These are phyloP conservation scores for Gyromitra esculenta DNA, from an alignment of 2,329 filamentous ascomycete genomes.

Conservation along the genomic window DNA sequence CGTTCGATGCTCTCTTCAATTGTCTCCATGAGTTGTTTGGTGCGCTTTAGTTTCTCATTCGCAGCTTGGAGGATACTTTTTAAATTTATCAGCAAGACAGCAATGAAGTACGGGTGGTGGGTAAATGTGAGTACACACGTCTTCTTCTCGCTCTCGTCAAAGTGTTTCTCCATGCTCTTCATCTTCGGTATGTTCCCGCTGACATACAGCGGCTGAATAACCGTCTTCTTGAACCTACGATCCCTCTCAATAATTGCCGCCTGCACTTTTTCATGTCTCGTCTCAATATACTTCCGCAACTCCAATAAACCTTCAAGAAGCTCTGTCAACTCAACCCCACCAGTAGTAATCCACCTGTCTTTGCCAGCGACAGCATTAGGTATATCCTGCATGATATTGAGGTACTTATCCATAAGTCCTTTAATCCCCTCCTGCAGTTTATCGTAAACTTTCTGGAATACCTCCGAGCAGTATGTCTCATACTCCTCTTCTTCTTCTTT, in stretches of 20 bases:
- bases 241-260: conserved; percentile 56
- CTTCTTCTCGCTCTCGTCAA: conserved; percentile 58
- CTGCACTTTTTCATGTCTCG: conserved; percentile 57
- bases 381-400: conserved; percentile 50
- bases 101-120: neutral
- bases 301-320: conserved; percentile 55
- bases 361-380: conserved; percentile 48
- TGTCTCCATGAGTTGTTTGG: conserved; percentile 39
- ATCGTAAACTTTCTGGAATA: conserved; percentile 57
- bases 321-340: conserved; percentile 54
- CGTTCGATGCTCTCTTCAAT: conserved; percentile 50
- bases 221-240: conserved; percentile 56
- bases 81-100: neutral
- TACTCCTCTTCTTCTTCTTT: conserved; percentile 58
- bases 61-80: conserved; percentile 45
- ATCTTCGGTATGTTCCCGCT: conserved; percentile 57
- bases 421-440: conserved; percentile 57
- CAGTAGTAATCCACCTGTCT: conserved; percentile 49
- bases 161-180: conserved; percentile 58
- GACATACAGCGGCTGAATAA: conserved; percentile 56
- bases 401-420: conserved; percentile 57
- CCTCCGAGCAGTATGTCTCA: conserved; percentile 57
- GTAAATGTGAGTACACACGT: conserved; percentile 34
- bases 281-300: conserved; percentile 55
- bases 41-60: conserved; percentile 43